Evolutionary conservation across 305 asterid species (phyloP).

Genomic region (Fraxinus latifolia): DNA sequence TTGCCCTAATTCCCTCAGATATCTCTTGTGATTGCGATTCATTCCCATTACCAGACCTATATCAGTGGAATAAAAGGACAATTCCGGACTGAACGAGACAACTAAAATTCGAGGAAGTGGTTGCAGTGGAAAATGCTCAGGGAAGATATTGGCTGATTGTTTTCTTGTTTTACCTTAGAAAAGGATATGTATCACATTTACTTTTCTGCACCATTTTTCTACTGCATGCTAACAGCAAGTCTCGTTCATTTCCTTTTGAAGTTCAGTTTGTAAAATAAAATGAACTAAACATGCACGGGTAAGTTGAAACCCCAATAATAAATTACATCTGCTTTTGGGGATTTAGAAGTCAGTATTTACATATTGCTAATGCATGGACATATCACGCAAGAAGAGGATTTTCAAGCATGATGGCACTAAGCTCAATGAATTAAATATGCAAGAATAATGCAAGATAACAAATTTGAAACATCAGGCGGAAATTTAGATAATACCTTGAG

Average conservation of each 20-base stretch:
- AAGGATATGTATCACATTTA: not conserved
- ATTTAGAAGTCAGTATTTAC: not conserved
- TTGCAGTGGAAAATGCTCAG: not conserved
- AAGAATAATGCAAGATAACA: not conserved
- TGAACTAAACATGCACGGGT: not conserved
- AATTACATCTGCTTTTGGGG: not conserved
- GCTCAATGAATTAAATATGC: not conserved
- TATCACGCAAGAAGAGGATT: not conserved
- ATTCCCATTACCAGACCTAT: not conserved
- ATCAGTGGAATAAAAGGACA: not conserved
- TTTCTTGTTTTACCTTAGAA: not conserved
- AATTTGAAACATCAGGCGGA: not conserved
- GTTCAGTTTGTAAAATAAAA: not conserved
- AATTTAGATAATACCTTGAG: conserved; percentile 60
- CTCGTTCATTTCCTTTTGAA: not conserved
- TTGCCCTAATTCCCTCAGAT: not conserved
- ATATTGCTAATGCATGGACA: not conserved
- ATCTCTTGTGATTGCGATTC: not conserved
- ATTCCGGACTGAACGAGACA: not conserved
- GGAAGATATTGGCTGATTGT: not conserved
- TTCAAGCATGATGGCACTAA: not conserved
- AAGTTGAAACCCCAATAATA: not conserved
- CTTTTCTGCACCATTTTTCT: not conserved
- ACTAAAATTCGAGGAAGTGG: not conserved
- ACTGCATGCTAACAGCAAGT: not conserved